A percentile compares a stretch with the other conserved stretches of the same genome.
These are phyloP conservation scores for Cryptococcus floricola DNA, from an alignment of 1,284 basidiomycete species.

Conservation along the genomic window DNA sequence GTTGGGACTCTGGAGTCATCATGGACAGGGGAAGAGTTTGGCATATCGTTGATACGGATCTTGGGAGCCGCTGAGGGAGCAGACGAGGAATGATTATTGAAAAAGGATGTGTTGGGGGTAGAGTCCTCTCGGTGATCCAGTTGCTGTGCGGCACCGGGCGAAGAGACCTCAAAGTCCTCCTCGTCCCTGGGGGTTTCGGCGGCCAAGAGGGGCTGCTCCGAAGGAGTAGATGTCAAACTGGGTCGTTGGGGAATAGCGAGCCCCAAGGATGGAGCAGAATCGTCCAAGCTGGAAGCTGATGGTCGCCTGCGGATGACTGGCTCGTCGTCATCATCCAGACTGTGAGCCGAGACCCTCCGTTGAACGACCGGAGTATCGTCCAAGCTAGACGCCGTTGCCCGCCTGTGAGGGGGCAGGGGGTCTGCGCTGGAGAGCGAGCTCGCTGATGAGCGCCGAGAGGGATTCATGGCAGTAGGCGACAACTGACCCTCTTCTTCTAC, in stretches of 20 bases:
- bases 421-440: no score
- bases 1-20: constrained; percentile 2
- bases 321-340: no score
- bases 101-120: background rate
- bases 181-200: background rate
- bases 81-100: background rate
- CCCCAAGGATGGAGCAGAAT: background rate
- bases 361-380: background rate
- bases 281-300: background rate
- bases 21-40: constrained; percentile 12
- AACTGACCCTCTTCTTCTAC: no score
- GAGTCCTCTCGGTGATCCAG: background rate
- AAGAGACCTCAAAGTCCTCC: background rate
- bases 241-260: constrained; percentile 6
- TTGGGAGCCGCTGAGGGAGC: constrained; percentile 7
- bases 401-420: no score
- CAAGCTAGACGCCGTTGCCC: background rate
- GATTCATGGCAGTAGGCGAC: no score
- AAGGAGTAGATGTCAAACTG: constrained; percentile 10
- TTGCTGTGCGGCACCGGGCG: background rate
- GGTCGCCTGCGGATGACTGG: background rate
- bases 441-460: no score
- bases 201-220: constrained; percentile 5
- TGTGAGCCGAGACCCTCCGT: no score
- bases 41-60: constrained; percentile 16